Conservation (phyloP, 2,329 filamentous ascomycete genomes). For the Botrytis deweyae region DNA sequence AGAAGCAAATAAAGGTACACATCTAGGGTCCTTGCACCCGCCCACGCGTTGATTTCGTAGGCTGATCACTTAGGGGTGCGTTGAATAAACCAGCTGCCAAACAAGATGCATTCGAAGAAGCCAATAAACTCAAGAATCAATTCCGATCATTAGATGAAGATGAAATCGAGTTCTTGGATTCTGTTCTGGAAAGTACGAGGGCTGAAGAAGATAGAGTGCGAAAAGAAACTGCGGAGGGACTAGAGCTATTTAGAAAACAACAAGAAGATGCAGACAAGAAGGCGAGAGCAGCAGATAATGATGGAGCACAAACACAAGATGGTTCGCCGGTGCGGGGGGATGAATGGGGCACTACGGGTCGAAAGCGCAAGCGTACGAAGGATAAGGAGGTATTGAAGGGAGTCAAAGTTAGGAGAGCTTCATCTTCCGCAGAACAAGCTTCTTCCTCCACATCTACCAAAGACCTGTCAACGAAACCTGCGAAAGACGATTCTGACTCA, state of each 20-base stretch:
- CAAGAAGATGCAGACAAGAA: constrained; percentile 44
- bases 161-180: constrained; percentile 72
- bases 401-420: constrained; percentile 38
- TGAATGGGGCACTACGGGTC: constrained; percentile 40
- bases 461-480: constrained; percentile 13
- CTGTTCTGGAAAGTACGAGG: constrained; percentile 50
- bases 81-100: constrained; percentile 60
- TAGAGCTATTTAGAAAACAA: constrained; percentile 55
- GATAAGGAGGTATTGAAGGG: constrained; percentile 42
- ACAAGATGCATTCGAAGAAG: constrained; percentile 78
- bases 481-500: neutral
- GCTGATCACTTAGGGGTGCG: constrained; percentile 40
- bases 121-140: constrained; percentile 69
- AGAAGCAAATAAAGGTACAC: constrained; percentile 75
- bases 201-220: constrained; percentile 54
- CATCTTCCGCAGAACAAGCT: constrained; percentile 27
- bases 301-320: constrained; percentile 25
- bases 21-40: constrained; percentile 18
- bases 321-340: constrained; percentile 35
- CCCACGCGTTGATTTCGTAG: constrained; percentile 11
- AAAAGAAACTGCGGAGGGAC: constrained; percentile 56
- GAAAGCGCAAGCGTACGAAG: constrained; percentile 44
- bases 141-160: constrained; percentile 76
- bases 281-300: constrained; percentile 28
- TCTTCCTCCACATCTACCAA: constrained; percentile 7